Evolutionary conservation across 1,284 basidiomycete species (phyloP), one percentile per base, ranked within the genome.

Genomic region (Ganoderma boninense): DNA sequence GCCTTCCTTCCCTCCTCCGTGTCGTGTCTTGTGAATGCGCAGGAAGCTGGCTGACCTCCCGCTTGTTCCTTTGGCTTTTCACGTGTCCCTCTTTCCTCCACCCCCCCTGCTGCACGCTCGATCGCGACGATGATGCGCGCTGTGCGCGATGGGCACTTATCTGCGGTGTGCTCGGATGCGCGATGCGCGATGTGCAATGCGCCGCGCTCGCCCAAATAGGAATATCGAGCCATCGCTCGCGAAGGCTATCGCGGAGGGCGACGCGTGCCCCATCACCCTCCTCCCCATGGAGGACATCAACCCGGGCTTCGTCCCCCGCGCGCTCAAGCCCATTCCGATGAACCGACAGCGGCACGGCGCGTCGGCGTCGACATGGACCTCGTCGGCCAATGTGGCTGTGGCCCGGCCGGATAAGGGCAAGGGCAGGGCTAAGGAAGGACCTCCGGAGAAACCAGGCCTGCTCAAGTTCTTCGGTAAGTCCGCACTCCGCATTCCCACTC

Each of bases 241-340:
- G 54, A 87, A 86, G 77, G 85, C 86, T 54, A 85, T 98, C 52
- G 95, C 96, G 0, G 73, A 81, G 35, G 97, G 97, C 2, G 89
- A 95, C 70, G 79, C 90, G 42, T 93, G 96, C 80, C 97, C 97
- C 3, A 89, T 93, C 65, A 91, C 91, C 11, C 84, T 88, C 38
- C 77, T 87, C 60, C 88, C 90, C 1, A 95, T 98, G 84, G 82
- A 87, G 49, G 96, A 97, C 78, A 93, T 94, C 77, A 93, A 95
- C 81, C 92, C 94, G 13, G 80, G 82, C 11, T 96, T 87, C 77
- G 79, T 82, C 49, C 92, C 92, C 64, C 85, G 85, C 80, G 76
- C 78, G 69, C 74, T 83, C 76, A 80, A 81, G 74, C 75, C 80
- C 65, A 79, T 83, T 65, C 81, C 83, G 29, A 78, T 83, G 75